A percentile compares a stretch with the other conserved stretches of the same genome.
Conservation (phyloP, 768 basidiomycete species). For the Suillus tomentosus region DNA sequence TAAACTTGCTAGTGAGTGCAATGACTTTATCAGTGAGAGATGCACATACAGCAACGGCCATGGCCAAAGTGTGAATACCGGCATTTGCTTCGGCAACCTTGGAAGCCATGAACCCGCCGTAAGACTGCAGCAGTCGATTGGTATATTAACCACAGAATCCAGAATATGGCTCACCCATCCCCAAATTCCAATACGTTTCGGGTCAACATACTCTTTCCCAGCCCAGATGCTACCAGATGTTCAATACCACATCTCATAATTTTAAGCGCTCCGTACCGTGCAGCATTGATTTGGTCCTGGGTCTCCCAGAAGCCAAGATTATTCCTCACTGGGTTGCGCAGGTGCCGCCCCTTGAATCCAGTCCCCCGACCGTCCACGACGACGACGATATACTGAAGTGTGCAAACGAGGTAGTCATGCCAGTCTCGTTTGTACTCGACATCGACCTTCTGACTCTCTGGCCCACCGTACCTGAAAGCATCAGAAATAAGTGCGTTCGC, state of each 20-base stretch:
- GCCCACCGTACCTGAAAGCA: slow-evolving; percentile 80
- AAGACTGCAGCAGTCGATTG: slow-evolving; percentile 57
- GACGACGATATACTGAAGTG: slow-evolving; percentile 83
- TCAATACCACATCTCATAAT: slow-evolving; percentile 9
- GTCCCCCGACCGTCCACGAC: slow-evolving; percentile 93
- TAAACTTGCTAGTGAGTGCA: slow-evolving; percentile 31
- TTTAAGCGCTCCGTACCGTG: slow-evolving; percentile 54
- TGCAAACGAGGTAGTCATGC: slow-evolving; percentile 84
- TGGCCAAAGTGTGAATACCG: slow-evolving; percentile 86
- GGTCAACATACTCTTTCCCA: slow-evolving; percentile 84
- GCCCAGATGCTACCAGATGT: slow-evolving; percentile 67
- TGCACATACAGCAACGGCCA: slow-evolving; percentile 80
- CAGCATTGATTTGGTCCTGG: slow-evolving; percentile 86
- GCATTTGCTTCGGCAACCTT: slow-evolving; percentile 92
- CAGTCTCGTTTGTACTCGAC: slow-evolving; percentile 72
- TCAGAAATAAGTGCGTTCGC: neutral
- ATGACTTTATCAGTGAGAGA: slow-evolving; percentile 7
- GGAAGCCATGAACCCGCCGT: slow-evolving; percentile 94
- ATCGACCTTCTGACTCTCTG: slow-evolving; percentile 78
- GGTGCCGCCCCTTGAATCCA: slow-evolving; percentile 80
- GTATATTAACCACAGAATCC: slow-evolving; percentile 11
- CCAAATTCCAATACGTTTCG: slow-evolving; percentile 90
- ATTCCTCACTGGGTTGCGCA: slow-evolving; percentile 87
- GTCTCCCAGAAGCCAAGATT: slow-evolving; percentile 91
- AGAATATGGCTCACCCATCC: slow-evolving; percentile 75